Conservation (phyloP, 2,329 filamentous ascomycete species). For the Ramichloridium luteum region DNA sequence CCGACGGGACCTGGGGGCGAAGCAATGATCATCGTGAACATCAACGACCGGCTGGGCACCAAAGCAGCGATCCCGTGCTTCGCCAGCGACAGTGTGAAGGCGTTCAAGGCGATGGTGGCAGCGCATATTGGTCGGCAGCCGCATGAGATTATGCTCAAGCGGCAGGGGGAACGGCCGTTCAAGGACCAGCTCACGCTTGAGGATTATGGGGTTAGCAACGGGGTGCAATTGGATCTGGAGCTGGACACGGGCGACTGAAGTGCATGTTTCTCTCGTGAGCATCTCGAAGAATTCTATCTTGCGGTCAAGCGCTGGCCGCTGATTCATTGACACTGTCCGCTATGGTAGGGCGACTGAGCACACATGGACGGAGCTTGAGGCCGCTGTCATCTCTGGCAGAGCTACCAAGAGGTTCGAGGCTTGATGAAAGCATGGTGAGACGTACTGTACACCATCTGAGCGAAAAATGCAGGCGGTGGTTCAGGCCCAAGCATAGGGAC, state of each 20-base stretch:
- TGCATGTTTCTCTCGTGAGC: too few relatives aligned
- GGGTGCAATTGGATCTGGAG: slow-evolving; percentile 50
- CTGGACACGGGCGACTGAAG: slow-evolving; percentile 30
- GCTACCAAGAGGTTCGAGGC: too few relatives aligned
- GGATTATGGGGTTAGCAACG: slow-evolving; percentile 90
- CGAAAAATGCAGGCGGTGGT: too few relatives aligned
- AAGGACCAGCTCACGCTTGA: slow-evolving; percentile 79
- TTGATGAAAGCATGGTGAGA: too few relatives aligned
- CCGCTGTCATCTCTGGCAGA: too few relatives aligned
- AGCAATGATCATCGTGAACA: slow-evolving; percentile 84
- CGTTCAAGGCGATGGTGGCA: slow-evolving; percentile 86
- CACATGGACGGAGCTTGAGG: too few relatives aligned
- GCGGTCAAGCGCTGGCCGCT: too few relatives aligned
- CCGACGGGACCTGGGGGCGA: slow-evolving; percentile 37
- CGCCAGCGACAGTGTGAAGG: slow-evolving; percentile 66
- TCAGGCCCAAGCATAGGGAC: too few relatives aligned
- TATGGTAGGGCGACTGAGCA: too few relatives aligned
- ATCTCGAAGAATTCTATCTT: too few relatives aligned
- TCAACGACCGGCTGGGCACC: slow-evolving; percentile 94
- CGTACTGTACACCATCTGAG: too few relatives aligned
- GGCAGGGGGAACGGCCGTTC: slow-evolving; percentile 85
- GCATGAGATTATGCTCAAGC: slow-evolving; percentile 81
- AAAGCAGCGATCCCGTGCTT: slow-evolving; percentile 87
- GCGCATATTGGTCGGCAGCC: slow-evolving; percentile 78
- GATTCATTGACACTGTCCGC: too few relatives aligned